Evolutionary conservation across 129 eudicot species (phyloP), one percentile per base, ranked within the genome.

Genomic region (Flaveria bidentis): DNA sequence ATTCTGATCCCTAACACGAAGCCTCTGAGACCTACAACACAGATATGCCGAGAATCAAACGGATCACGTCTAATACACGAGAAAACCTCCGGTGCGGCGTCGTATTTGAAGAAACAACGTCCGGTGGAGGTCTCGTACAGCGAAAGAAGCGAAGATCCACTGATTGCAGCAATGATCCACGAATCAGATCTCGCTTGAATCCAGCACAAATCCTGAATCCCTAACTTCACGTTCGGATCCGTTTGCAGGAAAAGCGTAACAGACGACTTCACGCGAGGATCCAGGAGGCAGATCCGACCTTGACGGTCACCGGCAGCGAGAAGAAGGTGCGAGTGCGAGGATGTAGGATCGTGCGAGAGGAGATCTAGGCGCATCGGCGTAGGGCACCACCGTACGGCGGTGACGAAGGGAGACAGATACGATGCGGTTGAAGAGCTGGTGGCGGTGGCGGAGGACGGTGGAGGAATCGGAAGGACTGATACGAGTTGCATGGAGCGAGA

Each of bases 271-370:
- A 73, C 67, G 55, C 89, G 88, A 68, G 87, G 87, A 75, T 91
- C 96, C 17, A 95, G 72, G 67, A 95, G 86, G 5, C 86, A 80
- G 15, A 95, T 82, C 12, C 99, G 92, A 26, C 99, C 99, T 23
- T 89, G 97, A 44, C 96, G 96, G 72, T 95, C 99, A 52, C 99
- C 99, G 77, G 87, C 93, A 45, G 97, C 90, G 69, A 95, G 86
- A 65, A 83, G 81, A 10, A 91, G 87, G 78, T 89, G 94, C 23
- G 87, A 83, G 36, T 87, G 80, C 3, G 91, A 67, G 10, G 88
- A 69, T 42, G 85, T 79, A 13, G 87, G 86, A 82, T 80, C 84
- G 44, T 83, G 84, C 4, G 84, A 81, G 44, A 81, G 81, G 12
- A 76, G 84, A 51, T 81, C 84, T 9, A 81, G 71, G 20, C 84